Evolutionary conservation across 192 early-diverging fungal species (phyloP).

Genomic region (Allomyces macrogynus): DNA sequence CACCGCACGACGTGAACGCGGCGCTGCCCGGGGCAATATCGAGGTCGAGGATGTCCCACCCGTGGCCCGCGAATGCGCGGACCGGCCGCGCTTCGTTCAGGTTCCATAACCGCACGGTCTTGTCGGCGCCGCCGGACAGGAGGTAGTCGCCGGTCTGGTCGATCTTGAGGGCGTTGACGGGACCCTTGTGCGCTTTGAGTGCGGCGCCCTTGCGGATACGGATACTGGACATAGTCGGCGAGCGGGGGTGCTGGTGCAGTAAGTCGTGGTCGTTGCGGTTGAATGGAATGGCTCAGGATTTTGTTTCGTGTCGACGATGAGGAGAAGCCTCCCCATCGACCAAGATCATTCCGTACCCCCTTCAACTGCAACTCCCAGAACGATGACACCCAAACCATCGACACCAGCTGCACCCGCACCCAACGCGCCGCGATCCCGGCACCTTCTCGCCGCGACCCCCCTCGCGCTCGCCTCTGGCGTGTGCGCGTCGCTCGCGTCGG

Average conservation of each 20-base stretch:
- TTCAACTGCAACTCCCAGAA: too few relatives aligned
- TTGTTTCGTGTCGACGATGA: too few relatives aligned
- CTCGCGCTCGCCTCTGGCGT: not conserved
- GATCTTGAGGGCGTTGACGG: slow-evolving; percentile 44
- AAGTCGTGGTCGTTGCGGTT: too few relatives aligned
- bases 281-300: too few relatives aligned
- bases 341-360: too few relatives aligned
- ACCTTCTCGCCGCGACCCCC: too few relatives aligned
- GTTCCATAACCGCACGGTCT: slow-evolving; percentile 46
- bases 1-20: slow-evolving; percentile 56
- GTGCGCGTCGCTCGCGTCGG: not conserved
- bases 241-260: too few relatives aligned
- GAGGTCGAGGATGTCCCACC: slow-evolving; percentile 55
- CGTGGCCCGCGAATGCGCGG: slow-evolving; percentile 65
- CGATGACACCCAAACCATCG: too few relatives aligned
- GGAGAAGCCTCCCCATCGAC: too few relatives aligned
- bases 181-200: slow-evolving; percentile 41
- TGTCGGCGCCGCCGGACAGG: slow-evolving; percentile 61
- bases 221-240: too few relatives aligned
- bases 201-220: not conserved
- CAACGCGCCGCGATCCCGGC: too few relatives aligned
- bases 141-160: slow-evolving; percentile 59
- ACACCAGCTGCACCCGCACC: too few relatives aligned
- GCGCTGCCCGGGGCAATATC: slow-evolving; percentile 36
- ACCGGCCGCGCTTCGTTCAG: slow-evolving; percentile 28